Percentiles rank a stretch among this genome's conserved stretches.
phyloP scores from a whole-genome alignment of 441 rosid species.

The Arabidopsis lyrata region DNA sequence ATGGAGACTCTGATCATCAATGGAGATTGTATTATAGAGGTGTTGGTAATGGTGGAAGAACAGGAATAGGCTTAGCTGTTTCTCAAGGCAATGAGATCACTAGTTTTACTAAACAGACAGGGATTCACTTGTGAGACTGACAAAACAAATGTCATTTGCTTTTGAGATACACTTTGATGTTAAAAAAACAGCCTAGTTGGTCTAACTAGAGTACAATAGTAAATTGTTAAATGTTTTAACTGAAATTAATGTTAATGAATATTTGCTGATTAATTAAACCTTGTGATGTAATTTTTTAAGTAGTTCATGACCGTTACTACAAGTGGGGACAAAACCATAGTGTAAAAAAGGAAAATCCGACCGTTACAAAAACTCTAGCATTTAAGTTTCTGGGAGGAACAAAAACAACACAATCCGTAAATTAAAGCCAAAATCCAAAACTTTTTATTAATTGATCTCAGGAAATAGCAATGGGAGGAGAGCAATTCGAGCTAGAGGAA shows the following conservation, averaged over 20 bases:
- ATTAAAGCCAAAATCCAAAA: constrained; percentile 3
- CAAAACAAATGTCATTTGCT: not conserved
- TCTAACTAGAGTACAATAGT: not conserved
- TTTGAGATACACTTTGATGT: constrained; percentile 7
- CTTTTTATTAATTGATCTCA: not conserved
- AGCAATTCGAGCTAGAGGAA: constrained; percentile 42
- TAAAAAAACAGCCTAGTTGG: not conserved
- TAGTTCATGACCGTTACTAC: constrained; percentile 37
- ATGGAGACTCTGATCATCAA: constrained; percentile 49
- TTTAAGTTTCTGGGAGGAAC: constrained; percentile 36
- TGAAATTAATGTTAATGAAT: not conserved
- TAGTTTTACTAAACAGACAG: constrained; percentile 56
- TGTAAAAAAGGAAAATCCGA: constrained; percentile 39
- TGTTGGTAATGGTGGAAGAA: constrained; percentile 53
- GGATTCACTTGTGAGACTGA: constrained; percentile 50
- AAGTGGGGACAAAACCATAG: constrained; percentile 19
- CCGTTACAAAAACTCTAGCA: constrained; percentile 55
- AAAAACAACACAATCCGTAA: not conserved
- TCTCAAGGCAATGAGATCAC: constrained; percentile 51
- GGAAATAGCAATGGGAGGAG: constrained; percentile 47
- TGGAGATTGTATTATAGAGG: constrained; percentile 66
- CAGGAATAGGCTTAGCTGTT: constrained; percentile 62
- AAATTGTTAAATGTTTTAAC: not conserved
- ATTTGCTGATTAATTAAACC: constrained; percentile 1
- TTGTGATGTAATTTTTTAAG: not conserved